phyloP scores from a whole-genome alignment of 2,329 filamentous ascomycete genomes.

The Rasamsonia emersonii region DNA sequence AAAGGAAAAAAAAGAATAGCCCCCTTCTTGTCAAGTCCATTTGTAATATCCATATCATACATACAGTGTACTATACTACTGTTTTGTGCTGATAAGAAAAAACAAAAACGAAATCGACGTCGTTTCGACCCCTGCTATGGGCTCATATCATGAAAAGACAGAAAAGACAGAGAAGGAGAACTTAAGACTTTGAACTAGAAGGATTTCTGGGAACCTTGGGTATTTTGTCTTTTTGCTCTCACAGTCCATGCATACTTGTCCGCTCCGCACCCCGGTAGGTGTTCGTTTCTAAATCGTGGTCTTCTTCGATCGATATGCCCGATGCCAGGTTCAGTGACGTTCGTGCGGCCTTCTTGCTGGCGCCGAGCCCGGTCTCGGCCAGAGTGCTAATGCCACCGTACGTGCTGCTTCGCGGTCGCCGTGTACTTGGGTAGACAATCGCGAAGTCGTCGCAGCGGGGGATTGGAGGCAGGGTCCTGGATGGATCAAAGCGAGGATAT shows the following conservation, averaged over 20 bases:
- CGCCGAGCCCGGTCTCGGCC: constrained; percentile 15
- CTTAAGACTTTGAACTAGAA: too few relatives aligned
- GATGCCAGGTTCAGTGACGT: constrained; percentile 18
- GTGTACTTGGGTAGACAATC: constrained; percentile 25
- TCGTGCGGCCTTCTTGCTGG: constrained; percentile 21
- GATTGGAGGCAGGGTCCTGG: constrained; percentile 14
- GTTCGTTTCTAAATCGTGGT: constrained; percentile 13
- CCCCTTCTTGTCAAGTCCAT: too few relatives aligned
- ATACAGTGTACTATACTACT: too few relatives aligned
- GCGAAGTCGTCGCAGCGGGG: constrained; percentile 24
- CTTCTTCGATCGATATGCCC: constrained; percentile 6
- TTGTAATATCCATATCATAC: too few relatives aligned
- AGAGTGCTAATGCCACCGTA: constrained; percentile 14
- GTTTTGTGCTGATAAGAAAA: too few relatives aligned
- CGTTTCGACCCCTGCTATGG: too few relatives aligned
- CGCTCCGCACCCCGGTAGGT: constrained; percentile 24
- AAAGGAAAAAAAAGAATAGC: too few relatives aligned
- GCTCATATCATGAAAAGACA: too few relatives aligned
- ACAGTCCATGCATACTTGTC: constrained; percentile 17
- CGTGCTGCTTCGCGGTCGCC: constrained; percentile 26
- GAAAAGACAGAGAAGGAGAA: too few relatives aligned
- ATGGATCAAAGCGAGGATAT: constrained; percentile 14
- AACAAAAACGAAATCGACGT: too few relatives aligned
- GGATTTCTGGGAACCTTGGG: too few relatives aligned
- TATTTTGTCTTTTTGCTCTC: too few relatives aligned